These are phyloP conservation scores for Linum trigynum DNA, from an alignment of 345 rosid genomes.

Conservation along the genomic window DNA sequence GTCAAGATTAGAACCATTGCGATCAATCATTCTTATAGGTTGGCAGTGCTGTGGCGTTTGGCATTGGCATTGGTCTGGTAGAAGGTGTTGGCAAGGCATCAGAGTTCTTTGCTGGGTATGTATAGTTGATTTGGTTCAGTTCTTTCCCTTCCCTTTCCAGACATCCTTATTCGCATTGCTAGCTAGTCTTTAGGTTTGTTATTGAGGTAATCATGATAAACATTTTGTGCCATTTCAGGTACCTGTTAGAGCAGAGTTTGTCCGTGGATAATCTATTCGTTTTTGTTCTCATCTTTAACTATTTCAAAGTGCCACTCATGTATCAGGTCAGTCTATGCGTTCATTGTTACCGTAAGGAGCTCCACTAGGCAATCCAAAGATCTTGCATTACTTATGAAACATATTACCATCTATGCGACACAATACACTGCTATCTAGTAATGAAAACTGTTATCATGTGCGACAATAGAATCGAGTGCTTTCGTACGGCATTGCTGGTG, in stretches of 20 bases:
- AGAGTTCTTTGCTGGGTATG: conserved; percentile 89
- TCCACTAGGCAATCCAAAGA: no score
- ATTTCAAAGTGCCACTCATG: conserved; percentile 78
- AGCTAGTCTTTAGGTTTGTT: background rate
- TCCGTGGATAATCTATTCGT: conserved; percentile 95
- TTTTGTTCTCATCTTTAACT: conserved; percentile 85
- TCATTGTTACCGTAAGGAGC: background rate
- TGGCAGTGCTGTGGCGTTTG: conserved; percentile 67
- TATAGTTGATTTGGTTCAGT: background rate
- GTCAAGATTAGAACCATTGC: conserved; percentile 12
- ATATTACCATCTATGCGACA: background rate
- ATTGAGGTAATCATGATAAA: background rate
- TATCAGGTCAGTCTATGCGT: conserved; percentile 58
- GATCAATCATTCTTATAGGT: conserved; percentile 35
- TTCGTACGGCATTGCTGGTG: conserved; percentile 87
- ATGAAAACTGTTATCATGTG: conserved; percentile 16
- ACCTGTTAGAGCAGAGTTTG: conserved; percentile 90
- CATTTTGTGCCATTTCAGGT: conserved; percentile 42
- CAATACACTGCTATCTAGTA: conserved; percentile 7
- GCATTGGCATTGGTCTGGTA: conserved; percentile 62
- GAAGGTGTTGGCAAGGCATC: conserved; percentile 80
- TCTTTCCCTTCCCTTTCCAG: background rate
- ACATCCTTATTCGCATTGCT: conserved; percentile 5
- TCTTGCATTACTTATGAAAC: background rate
- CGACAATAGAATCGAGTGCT: conserved; percentile 64